Conservation (phyloP, 1,139 yeast genomes). For the Kodamaea suecica region DNA sequence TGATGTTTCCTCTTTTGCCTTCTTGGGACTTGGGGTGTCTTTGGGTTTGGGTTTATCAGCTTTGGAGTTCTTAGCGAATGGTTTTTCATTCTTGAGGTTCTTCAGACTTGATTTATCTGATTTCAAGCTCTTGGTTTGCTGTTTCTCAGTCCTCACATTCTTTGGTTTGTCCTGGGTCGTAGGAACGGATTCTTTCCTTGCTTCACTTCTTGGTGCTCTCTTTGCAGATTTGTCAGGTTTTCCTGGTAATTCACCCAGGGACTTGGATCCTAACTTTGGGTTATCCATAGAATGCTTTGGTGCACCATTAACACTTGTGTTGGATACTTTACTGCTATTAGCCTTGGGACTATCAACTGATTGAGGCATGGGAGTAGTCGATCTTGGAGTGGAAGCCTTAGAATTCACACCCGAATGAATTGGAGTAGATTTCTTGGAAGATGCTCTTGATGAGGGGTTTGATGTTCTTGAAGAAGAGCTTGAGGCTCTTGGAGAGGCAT, state of each 20-base stretch:
- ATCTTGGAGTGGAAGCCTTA: constrained; percentile 6
- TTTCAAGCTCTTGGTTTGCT: not conserved
- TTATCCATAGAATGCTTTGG: too few relatives aligned
- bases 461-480: not conserved
- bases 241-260: too few relatives aligned
- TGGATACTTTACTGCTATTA: too few relatives aligned
- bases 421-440: constrained; percentile 1
- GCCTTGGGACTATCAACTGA: too few relatives aligned
- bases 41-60: not conserved
- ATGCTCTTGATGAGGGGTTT: not conserved
- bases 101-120: not conserved
- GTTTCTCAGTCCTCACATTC: too few relatives aligned
- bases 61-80: too few relatives aligned
- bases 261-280: too few relatives aligned
- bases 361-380: constrained; percentile 7
- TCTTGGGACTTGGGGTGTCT: not conserved
- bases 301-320: too few relatives aligned
- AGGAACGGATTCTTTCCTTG: too few relatives aligned
- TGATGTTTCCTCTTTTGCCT: not conserved
- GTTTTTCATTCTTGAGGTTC: constrained; percentile 2
- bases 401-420: constrained; percentile 1
- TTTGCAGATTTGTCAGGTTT: too few relatives aligned
- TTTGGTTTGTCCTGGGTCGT: too few relatives aligned
- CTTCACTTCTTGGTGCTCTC: too few relatives aligned
- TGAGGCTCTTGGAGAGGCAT: not conserved